Evolutionary conservation across 768 basidiomycete genomes (phyloP).

Genomic region (Infundibulicybe gibba): DNA sequence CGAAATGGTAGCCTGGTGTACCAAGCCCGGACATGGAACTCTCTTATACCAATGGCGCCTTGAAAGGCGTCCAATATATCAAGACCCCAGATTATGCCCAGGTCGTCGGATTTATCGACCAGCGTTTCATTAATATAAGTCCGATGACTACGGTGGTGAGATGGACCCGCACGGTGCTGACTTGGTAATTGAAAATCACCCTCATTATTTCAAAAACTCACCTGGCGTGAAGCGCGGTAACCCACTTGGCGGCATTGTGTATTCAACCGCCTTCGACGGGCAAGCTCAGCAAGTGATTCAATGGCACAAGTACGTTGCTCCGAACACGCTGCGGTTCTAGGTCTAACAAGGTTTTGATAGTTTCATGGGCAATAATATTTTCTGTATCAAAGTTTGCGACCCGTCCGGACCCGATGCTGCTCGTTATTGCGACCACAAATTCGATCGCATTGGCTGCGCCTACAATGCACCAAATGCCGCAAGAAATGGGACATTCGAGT

Average conservation of each 20-base stretch:
- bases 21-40: conserved; percentile 65
- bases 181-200: conserved; percentile 16
- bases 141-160: conserved; percentile 69
- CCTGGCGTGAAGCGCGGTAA: conserved; percentile 9
- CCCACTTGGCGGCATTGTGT: conserved; percentile 12
- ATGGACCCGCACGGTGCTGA: conserved; percentile 78
- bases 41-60: conserved; percentile 61
- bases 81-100: conserved; percentile 57
- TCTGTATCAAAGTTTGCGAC: conserved; percentile 64
- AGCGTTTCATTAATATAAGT: conserved; percentile 50
- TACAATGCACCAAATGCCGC: conserved; percentile 63
- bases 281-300: conserved; percentile 43
- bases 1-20: conserved; percentile 74
- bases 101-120: conserved; percentile 62
- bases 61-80: conserved; percentile 63
- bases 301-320: conserved; percentile 47
- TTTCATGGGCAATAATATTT: conserved; percentile 50
- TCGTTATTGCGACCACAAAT: conserved; percentile 55
- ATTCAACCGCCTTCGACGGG: conserved; percentile 16
- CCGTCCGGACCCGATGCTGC: conserved; percentile 37
- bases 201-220: neutral
- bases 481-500: conserved; percentile 44
- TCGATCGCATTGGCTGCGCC: conserved; percentile 55
- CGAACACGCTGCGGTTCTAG: conserved; percentile 8
- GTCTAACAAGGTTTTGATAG: conserved; percentile 18